Evolutionary conservation across 83 land plant genomes (phyloP).

Genomic region (Thuja plicata): DNA sequence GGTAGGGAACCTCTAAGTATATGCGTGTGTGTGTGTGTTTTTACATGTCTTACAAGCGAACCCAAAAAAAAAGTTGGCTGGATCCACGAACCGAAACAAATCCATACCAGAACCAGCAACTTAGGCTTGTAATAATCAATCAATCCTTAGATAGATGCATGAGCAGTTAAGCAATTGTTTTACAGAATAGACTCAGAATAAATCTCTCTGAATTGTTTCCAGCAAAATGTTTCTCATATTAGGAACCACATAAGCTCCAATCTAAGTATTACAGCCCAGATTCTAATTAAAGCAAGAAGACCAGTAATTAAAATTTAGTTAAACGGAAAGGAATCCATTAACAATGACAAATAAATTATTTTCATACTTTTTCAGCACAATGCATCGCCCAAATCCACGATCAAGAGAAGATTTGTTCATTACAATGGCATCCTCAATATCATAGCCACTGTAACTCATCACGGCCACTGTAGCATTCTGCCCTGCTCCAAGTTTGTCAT

Average conservation of each 20-base stretch:
- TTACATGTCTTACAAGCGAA: too few relatives aligned
- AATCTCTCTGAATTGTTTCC: neutral
- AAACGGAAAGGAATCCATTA: neutral
- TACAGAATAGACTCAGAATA: neutral
- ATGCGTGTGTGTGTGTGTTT: too few relatives aligned
- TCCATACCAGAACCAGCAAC: too few relatives aligned
- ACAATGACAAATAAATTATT: constrained; percentile 1
- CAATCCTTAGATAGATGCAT: neutral
- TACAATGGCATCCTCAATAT: constrained; percentile 99
- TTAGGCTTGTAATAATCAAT: neutral
- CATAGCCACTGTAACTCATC: constrained; percentile 99
- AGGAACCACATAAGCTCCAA: neutral
- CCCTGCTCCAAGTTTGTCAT: constrained; percentile 99
- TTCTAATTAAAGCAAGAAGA: neutral
- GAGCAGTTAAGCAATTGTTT: neutral
- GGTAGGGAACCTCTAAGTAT: too few relatives aligned
- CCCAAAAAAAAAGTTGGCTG: too few relatives aligned
- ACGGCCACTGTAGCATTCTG: constrained; percentile 99
- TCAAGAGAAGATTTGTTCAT: constrained; percentile 99
- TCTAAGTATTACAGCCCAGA: neutral
- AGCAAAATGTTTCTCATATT: neutral
- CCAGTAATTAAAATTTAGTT: neutral
- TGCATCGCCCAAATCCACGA: constrained; percentile 99
- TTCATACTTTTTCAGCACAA: constrained; percentile 89
- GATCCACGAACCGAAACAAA: too few relatives aligned